Percentiles rank a stretch among this genome's conserved stretches.
Evolutionary conservation across 164 flowering plant genomes (phyloP).

Genomic region (Stephania cephalantha): DNA sequence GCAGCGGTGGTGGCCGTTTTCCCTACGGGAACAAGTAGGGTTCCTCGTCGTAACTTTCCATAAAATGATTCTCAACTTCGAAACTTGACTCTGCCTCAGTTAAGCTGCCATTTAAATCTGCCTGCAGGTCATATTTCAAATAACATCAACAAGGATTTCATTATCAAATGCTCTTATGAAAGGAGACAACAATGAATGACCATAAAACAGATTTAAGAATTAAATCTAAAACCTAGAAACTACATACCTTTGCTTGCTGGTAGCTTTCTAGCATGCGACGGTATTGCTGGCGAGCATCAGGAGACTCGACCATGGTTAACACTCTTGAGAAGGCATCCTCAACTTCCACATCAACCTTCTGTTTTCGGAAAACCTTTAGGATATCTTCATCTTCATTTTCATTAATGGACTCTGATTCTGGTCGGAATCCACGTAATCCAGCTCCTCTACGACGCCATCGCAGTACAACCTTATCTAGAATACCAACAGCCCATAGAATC

Average conservation of each 20-base stretch:
- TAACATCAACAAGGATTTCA: not conserved
- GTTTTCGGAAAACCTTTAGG: slow-evolving; percentile 64
- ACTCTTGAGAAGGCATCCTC: slow-evolving; percentile 77
- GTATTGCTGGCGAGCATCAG: slow-evolving; percentile 81
- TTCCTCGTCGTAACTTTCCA: slow-evolving; percentile 29
- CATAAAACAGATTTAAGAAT: no score
- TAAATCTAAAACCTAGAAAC: not conserved
- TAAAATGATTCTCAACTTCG: slow-evolving; percentile 11
- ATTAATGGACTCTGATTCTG: slow-evolving; percentile 44
- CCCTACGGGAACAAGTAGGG: slow-evolving; percentile 18
- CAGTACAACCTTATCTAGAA: slow-evolving; percentile 77
- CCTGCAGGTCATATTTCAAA: slow-evolving; percentile 32
- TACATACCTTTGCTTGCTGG: slow-evolving; percentile 68
- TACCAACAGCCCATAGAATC: slow-evolving; percentile 77
- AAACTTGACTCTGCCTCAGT: slow-evolving; percentile 21
- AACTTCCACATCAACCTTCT: slow-evolving; percentile 70
- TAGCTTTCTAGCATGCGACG: slow-evolving; percentile 65
- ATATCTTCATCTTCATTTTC: slow-evolving; percentile 83
- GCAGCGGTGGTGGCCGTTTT: not conserved
- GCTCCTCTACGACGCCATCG: slow-evolving; percentile 85
- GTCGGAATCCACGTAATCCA: slow-evolving; percentile 70
- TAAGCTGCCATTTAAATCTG: slow-evolving; percentile 26
- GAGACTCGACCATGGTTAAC: slow-evolving; percentile 79
- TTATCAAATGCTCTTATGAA: not conserved
- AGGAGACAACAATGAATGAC: not conserved